Evolutionary conservation across 2,329 filamentous ascomycete species (phyloP).

Genomic region (Leptographium radiaticola): DNA sequence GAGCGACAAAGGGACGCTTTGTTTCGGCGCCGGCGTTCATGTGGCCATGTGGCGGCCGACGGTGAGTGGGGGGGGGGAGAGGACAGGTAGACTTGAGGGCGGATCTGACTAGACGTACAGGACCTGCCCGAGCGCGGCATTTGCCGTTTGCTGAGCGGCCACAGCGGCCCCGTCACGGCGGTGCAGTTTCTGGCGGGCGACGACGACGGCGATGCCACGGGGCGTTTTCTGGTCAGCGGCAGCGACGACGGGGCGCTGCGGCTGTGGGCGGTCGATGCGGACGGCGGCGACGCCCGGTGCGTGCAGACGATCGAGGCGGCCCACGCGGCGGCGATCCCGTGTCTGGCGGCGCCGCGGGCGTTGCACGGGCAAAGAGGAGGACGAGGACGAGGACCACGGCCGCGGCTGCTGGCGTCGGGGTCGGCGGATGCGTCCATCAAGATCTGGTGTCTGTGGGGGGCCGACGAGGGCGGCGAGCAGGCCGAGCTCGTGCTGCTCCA

Average conservation of each 20-base stretch:
- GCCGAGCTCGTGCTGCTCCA: slow-evolving; percentile 45
- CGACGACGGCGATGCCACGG: background rate
- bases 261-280: slow-evolving; percentile 45
- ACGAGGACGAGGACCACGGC: slow-evolving; percentile 2
- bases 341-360: slow-evolving; percentile 30
- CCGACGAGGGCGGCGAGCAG: background rate
- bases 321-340: slow-evolving; percentile 68
- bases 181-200: slow-evolving; percentile 57
- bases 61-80: slow-evolving; percentile 26
- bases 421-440: slow-evolving; percentile 63
- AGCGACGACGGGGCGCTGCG: slow-evolving; percentile 67
- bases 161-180: slow-evolving; percentile 69
- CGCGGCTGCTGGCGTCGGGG: slow-evolving; percentile 55
- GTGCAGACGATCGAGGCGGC: slow-evolving; percentile 47
- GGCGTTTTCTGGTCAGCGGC: slow-evolving; percentile 55
- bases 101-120: background rate
- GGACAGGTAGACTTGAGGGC: background rate
- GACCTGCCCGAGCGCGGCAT: slow-evolving; percentile 37
- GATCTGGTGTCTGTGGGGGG: slow-evolving; percentile 51
- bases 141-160: slow-evolving; percentile 55
- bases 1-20: slow-evolving; percentile 60
- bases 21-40: slow-evolving; percentile 81
- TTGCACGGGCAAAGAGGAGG: background rate
- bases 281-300: slow-evolving; percentile 21
- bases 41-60: slow-evolving; percentile 77